phyloP scores from a whole-genome alignment of 23 red algal species.

The Gracilaria gracilis region DNA sequence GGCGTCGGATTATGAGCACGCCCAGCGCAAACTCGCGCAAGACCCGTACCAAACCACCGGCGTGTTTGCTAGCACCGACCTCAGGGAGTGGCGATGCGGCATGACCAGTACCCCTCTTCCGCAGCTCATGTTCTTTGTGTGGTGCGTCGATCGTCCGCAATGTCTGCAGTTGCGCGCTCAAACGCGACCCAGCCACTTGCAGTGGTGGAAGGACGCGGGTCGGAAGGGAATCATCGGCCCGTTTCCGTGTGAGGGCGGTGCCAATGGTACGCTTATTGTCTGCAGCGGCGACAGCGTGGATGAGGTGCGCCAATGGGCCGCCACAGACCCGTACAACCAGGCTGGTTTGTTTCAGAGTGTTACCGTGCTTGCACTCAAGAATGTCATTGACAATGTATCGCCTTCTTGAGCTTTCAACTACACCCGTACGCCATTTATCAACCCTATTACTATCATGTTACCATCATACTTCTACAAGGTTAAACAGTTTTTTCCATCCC shows the following conservation, averaged over 20 bases:
- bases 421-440: too few relatives aligned
- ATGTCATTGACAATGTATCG: constrained; percentile 48
- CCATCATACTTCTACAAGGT: too few relatives aligned
- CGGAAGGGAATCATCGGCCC: constrained; percentile 67
- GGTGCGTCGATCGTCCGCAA: constrained; percentile 39
- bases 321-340: constrained; percentile 74
- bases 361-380: constrained; percentile 36
- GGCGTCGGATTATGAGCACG: not conserved
- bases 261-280: constrained; percentile 79
- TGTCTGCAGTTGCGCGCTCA: constrained; percentile 30
- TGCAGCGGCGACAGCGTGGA: constrained; percentile 58
- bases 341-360: constrained; percentile 79
- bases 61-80: constrained; percentile 14
- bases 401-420: not conserved
- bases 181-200: constrained; percentile 52
- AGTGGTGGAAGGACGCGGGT: constrained; percentile 55
- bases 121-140: constrained; percentile 40
- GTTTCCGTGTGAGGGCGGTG: constrained; percentile 57
- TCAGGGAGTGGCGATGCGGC: constrained; percentile 55
- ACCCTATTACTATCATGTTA: too few relatives aligned
- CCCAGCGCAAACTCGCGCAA: not conserved
- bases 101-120: not conserved
- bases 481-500: too few relatives aligned
- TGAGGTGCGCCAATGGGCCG: constrained; percentile 78
- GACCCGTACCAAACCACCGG: constrained; percentile 50